phyloP scores from a whole-genome alignment of 106 monocot species.

The Vanilla planifolia region DNA sequence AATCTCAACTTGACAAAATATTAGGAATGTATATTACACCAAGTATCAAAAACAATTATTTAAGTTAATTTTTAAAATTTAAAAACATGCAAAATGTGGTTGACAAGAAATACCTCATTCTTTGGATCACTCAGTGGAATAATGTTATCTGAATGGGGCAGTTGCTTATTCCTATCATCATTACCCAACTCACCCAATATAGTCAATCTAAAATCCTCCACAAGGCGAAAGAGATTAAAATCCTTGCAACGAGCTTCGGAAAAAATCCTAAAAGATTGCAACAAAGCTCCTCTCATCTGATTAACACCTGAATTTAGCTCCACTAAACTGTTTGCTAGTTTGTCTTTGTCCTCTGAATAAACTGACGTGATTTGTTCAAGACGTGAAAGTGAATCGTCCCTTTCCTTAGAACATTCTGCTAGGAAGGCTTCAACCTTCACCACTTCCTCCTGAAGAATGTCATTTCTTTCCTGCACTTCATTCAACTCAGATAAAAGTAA shows the following conservation, averaged over 20 bases:
- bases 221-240: constrained; percentile 21
- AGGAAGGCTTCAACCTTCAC: constrained; percentile 33
- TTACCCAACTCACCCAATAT: constrained; percentile 33
- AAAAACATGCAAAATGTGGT: not conserved
- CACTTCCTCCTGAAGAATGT: constrained; percentile 76
- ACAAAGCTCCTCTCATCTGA: constrained; percentile 39
- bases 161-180: constrained; percentile 16
- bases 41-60: not conserved
- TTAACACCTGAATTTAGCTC: constrained; percentile 39
- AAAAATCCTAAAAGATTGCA: constrained; percentile 34
- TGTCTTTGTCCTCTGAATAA: constrained; percentile 47
- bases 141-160: constrained; percentile 16
- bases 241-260: constrained; percentile 31
- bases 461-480: constrained; percentile 93
- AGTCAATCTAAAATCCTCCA: constrained; percentile 33
- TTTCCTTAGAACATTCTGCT: constrained; percentile 39
- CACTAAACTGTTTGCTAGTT: constrained; percentile 30
- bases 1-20: no score
- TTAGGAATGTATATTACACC: no score
- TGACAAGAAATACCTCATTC: constrained; percentile 44
- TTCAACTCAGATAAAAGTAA: constrained; percentile 82
- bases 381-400: constrained; percentile 39
- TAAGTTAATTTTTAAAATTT: not conserved
- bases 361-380: constrained; percentile 34
- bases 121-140: constrained; percentile 10